Evolutionary conservation across 2,329 filamentous ascomycete species (phyloP).

Genomic region (Tolypocladium pustulatum): DNA sequence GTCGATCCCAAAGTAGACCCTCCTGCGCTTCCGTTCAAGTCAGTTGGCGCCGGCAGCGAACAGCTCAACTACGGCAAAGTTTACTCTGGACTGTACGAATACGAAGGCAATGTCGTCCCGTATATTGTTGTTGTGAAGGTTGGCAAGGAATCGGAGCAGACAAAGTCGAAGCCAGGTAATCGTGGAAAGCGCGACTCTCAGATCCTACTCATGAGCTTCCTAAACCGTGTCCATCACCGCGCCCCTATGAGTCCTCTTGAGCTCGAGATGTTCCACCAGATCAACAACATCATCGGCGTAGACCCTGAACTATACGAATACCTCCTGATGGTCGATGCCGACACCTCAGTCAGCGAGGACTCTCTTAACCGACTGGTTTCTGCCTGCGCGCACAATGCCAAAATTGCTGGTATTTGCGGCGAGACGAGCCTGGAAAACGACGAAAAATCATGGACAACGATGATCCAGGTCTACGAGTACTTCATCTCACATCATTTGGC

Average conservation of each 20-base stretch:
- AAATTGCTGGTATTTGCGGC: conserved; percentile 95
- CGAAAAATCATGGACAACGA: conserved; percentile 93
- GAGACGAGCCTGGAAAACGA: conserved; percentile 96
- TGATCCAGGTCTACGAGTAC: conserved; percentile 99
- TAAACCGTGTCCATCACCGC: conserved; percentile 94
- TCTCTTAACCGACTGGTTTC: conserved; percentile 87
- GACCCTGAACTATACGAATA: conserved; percentile 97
- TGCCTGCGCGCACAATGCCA: conserved; percentile 84
- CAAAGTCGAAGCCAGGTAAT: conserved; percentile 87
- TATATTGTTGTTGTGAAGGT: conserved; percentile 95
- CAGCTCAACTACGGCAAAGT: conserved; percentile 98
- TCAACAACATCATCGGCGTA: conserved; percentile 98
- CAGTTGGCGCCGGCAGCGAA: conserved; percentile 76
- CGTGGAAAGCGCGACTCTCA: conserved; percentile 98
- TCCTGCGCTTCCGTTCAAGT: conserved; percentile 87
- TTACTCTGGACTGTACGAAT: conserved; percentile 96
- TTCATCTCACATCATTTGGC: conserved; percentile 96
- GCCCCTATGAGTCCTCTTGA: conserved; percentile 92
- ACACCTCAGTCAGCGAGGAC: conserved; percentile 88
- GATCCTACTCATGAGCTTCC: conserved; percentile 90
- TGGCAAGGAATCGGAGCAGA: conserved; percentile 90
- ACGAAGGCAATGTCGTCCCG: conserved; percentile 92
- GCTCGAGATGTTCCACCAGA: conserved; percentile 96
- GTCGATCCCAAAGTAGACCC: conserved; percentile 96
- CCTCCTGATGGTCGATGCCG: conserved; percentile 92